Base-by-base conservation (phyloP, 2,329 filamentous ascomycete genomes). In the Trichoderma pleuroti region DNA sequence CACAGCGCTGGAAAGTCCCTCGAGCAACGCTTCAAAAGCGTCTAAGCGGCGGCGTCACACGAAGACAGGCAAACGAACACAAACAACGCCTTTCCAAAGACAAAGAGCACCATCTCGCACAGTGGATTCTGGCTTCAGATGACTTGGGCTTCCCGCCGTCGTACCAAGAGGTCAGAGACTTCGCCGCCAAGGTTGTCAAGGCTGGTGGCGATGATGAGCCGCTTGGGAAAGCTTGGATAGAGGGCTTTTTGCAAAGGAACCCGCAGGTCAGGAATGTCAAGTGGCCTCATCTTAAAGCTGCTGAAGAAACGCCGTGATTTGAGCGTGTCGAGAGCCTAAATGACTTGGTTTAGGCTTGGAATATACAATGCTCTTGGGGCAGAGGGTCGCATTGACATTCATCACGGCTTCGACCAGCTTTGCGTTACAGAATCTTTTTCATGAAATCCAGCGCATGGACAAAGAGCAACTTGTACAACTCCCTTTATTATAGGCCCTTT, bases 181-280 rank as follows among this genome's bases (percentile, higher is more conserved):
- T 74, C 26, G 68, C 63, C 2, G 14, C 56, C 0, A 52, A 36
- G 3, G 67, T 73, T 36, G 46, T 73, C n/a, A 71, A 39, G n/a
- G 16, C 12, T 11, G 30, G 56, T 18, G 67, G 66, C 8, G 70
- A 72, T 24, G 54, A 56, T 32, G 21, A 67, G 21, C 71, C 71
- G 11, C 70, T 72, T 54, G 67, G 71, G 6, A 73, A 65, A 63
- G 28, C 63, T n/a, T 73, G 63, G 71, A 49, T 72, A 3, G 39
- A 65, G 3, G 60, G 30, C 14, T 73, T 73, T 46, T 36, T 72
- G 30, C 46, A 54, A 10, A 39, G 63, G 18, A 71, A 73, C 18
- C 46, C 63, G 11, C 34, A 72, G 30, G 42, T 70, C 7, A 72
- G 67, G 67, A 61, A n/a, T 18, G 26, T 64, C 0, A 72, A 52